A percentile compares a stretch with the other conserved stretches of the same genome.
These are phyloP conservation scores for Cyclostephanos tholiformis DNA, from an alignment of 108 stramenopile species.

Conservation along the genomic window DNA sequence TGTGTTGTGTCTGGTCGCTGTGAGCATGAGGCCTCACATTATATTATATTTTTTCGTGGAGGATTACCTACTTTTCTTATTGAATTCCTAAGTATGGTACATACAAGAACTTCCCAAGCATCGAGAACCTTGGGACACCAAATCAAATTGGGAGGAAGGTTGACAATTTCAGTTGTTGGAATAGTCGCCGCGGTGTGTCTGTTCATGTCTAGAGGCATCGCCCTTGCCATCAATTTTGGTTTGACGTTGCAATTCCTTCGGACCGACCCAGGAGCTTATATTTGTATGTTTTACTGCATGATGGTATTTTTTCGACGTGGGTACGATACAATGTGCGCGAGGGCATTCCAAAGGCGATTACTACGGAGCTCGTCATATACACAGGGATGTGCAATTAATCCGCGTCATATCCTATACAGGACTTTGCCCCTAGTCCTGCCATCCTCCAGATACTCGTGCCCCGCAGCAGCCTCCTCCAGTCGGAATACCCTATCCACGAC, in stretches of 20 bases:
- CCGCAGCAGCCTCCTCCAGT: conserved; percentile 68
- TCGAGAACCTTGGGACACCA: too few species aligned
- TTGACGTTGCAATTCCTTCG: background rate
- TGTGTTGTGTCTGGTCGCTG: too few species aligned
- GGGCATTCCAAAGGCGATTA: too few species aligned
- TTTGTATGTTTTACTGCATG: too few species aligned
- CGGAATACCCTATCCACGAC: conserved; percentile 66
- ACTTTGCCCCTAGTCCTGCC: conserved; percentile 86
- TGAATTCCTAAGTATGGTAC: too few species aligned
- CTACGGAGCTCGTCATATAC: too few species aligned
- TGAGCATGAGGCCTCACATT: too few species aligned
- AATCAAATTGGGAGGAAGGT: background rate
- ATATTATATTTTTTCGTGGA: too few species aligned
- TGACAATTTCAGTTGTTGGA: background rate
- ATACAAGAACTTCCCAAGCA: too few species aligned
- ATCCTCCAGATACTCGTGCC: conserved; percentile 78
- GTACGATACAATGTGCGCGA: too few species aligned
- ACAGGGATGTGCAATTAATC: background rate
- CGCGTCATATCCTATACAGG: conserved; percentile 47
- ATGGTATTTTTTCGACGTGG: too few species aligned
- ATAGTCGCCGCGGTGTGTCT: background rate
- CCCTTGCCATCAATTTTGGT: conserved; percentile 4
- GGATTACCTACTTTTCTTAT: too few species aligned
- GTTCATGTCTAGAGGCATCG: background rate
- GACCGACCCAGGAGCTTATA: background rate